Evolutionary conservation across 495 filamentous ascomycete species (phyloP).

Genomic region (Rhizodiscina lignyota): DNA sequence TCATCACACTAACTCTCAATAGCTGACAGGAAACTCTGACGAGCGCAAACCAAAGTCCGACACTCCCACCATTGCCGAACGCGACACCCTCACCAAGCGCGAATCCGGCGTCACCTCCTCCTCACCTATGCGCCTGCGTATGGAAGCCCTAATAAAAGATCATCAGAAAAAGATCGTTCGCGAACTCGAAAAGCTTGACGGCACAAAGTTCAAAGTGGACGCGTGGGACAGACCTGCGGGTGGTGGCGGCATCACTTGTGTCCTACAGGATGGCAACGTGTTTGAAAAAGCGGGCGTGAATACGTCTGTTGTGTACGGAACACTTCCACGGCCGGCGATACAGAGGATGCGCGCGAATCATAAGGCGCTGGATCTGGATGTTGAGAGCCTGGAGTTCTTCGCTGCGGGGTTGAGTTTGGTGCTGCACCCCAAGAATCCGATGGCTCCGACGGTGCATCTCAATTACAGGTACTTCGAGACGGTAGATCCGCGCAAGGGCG

Average conservation of each 20-base stretch:
- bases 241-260: conserved; percentile 76
- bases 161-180: conserved; percentile 76
- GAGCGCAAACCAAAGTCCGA: conserved; percentile 31
- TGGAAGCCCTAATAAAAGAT: conserved; percentile 88
- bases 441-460: conserved; percentile 92
- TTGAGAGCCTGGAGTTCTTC: conserved; percentile 79
- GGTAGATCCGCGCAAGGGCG: conserved; percentile 40
- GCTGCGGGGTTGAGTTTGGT: conserved; percentile 86
- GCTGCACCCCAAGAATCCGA: conserved; percentile 82
- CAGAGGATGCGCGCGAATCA: conserved; percentile 89
- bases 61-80: conserved; percentile 53
- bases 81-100: conserved; percentile 47
- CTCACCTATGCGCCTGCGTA: conserved; percentile 92
- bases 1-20: conserved; percentile 2
- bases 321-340: conserved; percentile 73
- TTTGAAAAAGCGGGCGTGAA: conserved; percentile 98
- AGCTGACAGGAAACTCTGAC: conserved; percentile 3
- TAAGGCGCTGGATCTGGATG: conserved; percentile 67
- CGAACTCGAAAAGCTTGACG: conserved; percentile 68
- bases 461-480: conserved; percentile 99
- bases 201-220: conserved; percentile 60
- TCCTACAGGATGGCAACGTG: conserved; percentile 86
- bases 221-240: conserved; percentile 78
- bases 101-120: conserved; percentile 46
- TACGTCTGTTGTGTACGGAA: conserved; percentile 86